Base-by-base conservation (phyloP, 768 basidiomycete genomes). In the Strobilomyces echinocephalus region DNA sequence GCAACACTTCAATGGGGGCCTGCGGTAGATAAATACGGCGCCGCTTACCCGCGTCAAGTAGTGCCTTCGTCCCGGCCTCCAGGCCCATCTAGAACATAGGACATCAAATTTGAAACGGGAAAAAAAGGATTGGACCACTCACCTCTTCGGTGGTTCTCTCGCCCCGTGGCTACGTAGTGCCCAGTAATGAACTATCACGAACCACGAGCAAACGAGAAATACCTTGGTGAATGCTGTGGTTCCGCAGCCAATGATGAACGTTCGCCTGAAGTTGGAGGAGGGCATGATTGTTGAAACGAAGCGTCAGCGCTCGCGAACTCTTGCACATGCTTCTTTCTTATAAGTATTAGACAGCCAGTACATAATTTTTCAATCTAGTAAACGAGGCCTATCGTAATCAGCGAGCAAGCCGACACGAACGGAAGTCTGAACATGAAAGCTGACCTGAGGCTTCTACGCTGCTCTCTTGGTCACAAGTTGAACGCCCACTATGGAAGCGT, bases 31-130 rank as follows among this genome's bases (percentile, higher is more conserved):
- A 4, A 14, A 10, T 10, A 30, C 30, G 30, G 30, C 30, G 30
- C 9, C 30, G 30, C 31, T 46, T 48, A 84, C 87, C 87, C 59
- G 91, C 90, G 61, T 94, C 91, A 16, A 93, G 79, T 20, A 93
- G 75, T 0, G 91, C 91, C 61, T 94, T 93, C 1, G 88, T 90
- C 1, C 87, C 81, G 1, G 91, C 91, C 67, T 93, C 91, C 40
- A 92, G 73, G 5, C 89, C 90, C 86, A 93, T 91, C 86, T 90
- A 9, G 48, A 18, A 30, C 18, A 4, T 24, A 14, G 40, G 18
- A 31, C 39, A 31, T 64, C 35, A 50, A 42, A 30, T 5, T 6
- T 7, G 14, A 11, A 3, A 16, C 31, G 24, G 10, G 16, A 4
- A 5, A 31, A 5, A 31, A 18, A 8, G 16, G 3, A 50, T 30